Percentiles rank a stretch among this genome's conserved stretches.
phyloP scores from a whole-genome alignment of 495 filamentous ascomycete species.

The Rhypophila decipiens region DNA sequence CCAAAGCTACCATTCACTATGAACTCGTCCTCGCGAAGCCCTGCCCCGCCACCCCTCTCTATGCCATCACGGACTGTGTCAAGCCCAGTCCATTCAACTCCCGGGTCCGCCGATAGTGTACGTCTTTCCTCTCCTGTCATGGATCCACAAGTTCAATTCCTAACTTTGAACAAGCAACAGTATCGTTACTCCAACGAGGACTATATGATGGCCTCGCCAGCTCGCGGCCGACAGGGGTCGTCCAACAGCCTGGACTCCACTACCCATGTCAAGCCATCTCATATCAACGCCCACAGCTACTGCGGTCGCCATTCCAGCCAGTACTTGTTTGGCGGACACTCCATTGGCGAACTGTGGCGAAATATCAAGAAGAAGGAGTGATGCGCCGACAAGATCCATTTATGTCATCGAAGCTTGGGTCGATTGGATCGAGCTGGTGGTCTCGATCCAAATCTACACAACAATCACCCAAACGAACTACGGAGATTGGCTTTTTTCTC shows the following conservation, averaged over 20 bases:
- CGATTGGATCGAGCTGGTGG: too few species aligned
- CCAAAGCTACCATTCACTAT: neutral
- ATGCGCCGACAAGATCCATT: neutral
- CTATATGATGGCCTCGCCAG: conserved; percentile 1
- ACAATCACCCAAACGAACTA: too few species aligned
- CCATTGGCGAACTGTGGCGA: conserved; percentile 21
- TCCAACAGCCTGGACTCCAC: neutral
- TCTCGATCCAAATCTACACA: too few species aligned
- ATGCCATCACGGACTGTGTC: conserved; percentile 3
- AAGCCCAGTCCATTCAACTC: conserved; percentile 1
- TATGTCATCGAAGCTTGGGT: too few species aligned
- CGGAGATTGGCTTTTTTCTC: too few species aligned
- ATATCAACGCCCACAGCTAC: conserved; percentile 30
- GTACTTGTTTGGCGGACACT: conserved; percentile 24
- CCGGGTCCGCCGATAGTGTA: conserved; percentile 1
- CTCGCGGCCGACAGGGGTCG: conserved; percentile 10
- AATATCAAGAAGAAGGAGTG: conserved; percentile 17
- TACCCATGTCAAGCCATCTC: conserved; percentile 5
- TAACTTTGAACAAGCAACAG: neutral
- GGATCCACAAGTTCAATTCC: neutral
- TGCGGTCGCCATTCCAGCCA: conserved; percentile 29
- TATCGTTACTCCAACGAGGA: conserved; percentile 10
- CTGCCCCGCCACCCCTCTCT: conserved; percentile 8
- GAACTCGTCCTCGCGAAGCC: conserved; percentile 6
- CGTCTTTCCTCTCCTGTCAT: neutral